Percentiles rank a stretch among this genome's conserved stretches.
Conservation (phyloP, 1,139 yeast genomes). For the Yamadazyma friedrichii region DNA sequence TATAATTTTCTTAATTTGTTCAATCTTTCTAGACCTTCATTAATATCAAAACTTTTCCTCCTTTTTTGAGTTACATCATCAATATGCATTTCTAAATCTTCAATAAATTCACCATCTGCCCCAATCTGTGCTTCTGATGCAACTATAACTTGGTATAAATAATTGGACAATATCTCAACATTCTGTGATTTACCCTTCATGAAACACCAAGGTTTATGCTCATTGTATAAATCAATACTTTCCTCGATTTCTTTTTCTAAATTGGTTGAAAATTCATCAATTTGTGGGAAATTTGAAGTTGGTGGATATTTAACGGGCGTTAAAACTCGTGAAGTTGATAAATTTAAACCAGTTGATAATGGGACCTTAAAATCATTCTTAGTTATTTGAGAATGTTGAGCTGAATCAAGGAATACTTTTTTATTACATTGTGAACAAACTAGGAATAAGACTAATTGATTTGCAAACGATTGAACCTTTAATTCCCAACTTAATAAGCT, state of each 20-base stretch:
- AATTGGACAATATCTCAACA: constrained; percentile 15
- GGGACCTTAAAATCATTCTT: constrained; percentile 6
- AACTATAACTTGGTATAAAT: constrained; percentile 25
- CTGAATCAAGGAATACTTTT: constrained; percentile 28
- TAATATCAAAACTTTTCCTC: constrained; percentile 26
- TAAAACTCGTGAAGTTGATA: constrained; percentile 26
- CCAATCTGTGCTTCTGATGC: constrained; percentile 24
- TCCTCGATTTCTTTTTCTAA: constrained; percentile 18
- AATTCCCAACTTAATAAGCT: constrained; percentile 41
- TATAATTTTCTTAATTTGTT: constrained; percentile 36
- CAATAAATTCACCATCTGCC: constrained; percentile 24
- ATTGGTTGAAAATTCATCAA: constrained; percentile 12
- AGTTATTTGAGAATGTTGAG: constrained; percentile 9
- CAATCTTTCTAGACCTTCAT: constrained; percentile 34
- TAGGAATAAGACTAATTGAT: constrained; percentile 28
- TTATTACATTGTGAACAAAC: constrained; percentile 39
- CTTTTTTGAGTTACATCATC: constrained; percentile 18
- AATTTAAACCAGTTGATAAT: constrained; percentile 13
- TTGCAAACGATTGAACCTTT: constrained; percentile 29
- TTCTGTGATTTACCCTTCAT: constrained; percentile 12
- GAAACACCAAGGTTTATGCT: constrained; percentile 41
- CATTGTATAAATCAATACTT: constrained; percentile 22
- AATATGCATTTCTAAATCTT: constrained; percentile 15
- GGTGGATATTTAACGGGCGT: constrained; percentile 35
- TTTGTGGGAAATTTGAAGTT: constrained; percentile 6